A percentile compares a stretch with the other conserved stretches of the same genome.
These are phyloP conservation scores for Spatholobus suberectus DNA, from an alignment of 306 rosid genomes.

Conservation along the genomic window DNA sequence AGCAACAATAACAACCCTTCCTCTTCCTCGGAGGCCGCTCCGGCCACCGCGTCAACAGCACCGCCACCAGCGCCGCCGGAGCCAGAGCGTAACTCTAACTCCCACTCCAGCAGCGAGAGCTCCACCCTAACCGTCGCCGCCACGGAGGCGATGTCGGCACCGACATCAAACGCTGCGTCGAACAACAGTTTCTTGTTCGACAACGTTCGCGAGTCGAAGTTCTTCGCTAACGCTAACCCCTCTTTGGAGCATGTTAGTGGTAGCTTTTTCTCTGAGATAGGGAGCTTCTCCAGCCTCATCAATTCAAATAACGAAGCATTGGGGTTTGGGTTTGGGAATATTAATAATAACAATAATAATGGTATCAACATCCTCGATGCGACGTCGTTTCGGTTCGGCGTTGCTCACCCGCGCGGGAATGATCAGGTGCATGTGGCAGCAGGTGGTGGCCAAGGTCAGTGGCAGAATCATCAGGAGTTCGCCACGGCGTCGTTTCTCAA, in stretches of 20 bases:
- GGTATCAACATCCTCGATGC: constrained; percentile 34
- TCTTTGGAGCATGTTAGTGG: not conserved
- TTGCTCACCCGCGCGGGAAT: constrained; percentile 17
- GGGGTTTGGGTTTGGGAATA: constrained; percentile 51
- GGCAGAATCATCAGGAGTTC: constrained; percentile 39
- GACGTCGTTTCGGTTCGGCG: constrained; percentile 58
- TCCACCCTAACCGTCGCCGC: constrained; percentile 74
- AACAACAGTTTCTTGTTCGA: not conserved
- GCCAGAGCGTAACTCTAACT: constrained; percentile 55
- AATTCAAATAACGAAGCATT: constrained; percentile 52
- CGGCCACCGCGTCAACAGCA: not conserved
- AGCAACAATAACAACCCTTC: constrained; percentile 20
- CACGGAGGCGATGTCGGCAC: constrained; percentile 61
- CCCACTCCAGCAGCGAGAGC: constrained; percentile 84
- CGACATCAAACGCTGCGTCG: constrained; percentile 47
- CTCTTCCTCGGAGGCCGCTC: constrained; percentile 25
- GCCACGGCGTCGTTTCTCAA: constrained; percentile 39
- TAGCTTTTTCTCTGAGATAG: constrained; percentile 72
- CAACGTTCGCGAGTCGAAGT: constrained; percentile 44
- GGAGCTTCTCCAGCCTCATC: constrained; percentile 61
- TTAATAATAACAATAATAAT: not conserved
- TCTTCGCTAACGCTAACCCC: constrained; percentile 35
- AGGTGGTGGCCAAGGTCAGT: not conserved
- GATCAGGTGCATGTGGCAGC: not conserved
- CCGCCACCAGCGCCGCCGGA: not conserved